These are phyloP conservation scores for Proliferodiscus dingleyae DNA, from an alignment of 2,329 filamentous ascomycete genomes.

Conservation along the genomic window DNA sequence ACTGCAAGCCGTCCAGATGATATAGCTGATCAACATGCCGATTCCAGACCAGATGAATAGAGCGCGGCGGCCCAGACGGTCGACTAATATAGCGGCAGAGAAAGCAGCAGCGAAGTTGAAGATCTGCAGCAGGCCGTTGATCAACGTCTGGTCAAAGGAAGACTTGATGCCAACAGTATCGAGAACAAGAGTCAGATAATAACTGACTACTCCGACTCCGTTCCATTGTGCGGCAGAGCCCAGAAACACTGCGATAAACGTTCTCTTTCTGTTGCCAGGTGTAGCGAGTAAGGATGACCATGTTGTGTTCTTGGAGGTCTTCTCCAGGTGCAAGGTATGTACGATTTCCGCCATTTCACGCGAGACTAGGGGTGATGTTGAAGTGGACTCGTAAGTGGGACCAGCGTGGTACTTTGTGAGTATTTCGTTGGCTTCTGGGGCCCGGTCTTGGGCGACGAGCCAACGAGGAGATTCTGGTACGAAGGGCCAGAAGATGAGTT, in stretches of 20 bases:
- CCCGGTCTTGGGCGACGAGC: conserved; percentile 31
- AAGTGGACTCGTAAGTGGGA: conserved; percentile 29
- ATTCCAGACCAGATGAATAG: conserved; percentile 29
- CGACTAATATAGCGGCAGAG: conserved; percentile 37
- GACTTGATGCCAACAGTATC: conserved; percentile 20
- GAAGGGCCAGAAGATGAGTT: conserved; percentile 18
- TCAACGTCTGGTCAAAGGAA: conserved; percentile 21
- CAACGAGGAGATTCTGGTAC: conserved; percentile 33
- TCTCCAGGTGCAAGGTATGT: conserved; percentile 1
- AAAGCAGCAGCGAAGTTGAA: conserved; percentile 14
- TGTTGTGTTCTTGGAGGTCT: not conserved
- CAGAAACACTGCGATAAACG: conserved; percentile 8
- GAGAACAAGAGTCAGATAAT: conserved; percentile 34
- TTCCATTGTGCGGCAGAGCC: conserved; percentile 7
- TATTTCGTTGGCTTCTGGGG: conserved; percentile 30
- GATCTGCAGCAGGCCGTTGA: conserved; percentile 27
- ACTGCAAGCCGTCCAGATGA: conserved; percentile 32
- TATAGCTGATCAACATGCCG: conserved; percentile 26
- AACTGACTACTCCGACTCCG: conserved; percentile 25
- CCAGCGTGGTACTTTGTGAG: conserved; percentile 41
- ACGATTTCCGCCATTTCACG: conserved; percentile 10
- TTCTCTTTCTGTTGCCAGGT: conserved; percentile 6
- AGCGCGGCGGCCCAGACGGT: conserved; percentile 34
- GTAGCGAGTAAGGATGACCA: not conserved
- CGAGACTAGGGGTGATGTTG: conserved; percentile 31